Percentiles rank a stretch among this genome's conserved stretches.
These are phyloP conservation scores for Bassia scoparia DNA, from an alignment of 148 eudicot genomes.

Conservation along the genomic window DNA sequence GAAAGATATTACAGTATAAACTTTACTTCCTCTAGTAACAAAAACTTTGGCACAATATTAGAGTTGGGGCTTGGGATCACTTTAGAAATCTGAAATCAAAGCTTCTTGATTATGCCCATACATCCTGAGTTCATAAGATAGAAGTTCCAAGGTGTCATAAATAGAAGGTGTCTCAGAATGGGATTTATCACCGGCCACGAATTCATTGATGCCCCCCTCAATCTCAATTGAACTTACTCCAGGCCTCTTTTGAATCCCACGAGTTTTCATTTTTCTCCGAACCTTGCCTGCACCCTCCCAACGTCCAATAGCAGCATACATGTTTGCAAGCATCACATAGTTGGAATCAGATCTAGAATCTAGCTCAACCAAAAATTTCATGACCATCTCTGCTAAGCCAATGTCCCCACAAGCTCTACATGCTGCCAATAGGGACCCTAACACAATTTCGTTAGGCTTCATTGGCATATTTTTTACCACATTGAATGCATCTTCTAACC, in stretches of 20 bases:
- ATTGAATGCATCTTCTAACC: slow-evolving; percentile 41
- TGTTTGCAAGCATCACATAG: slow-evolving; percentile 55
- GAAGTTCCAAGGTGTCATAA: slow-evolving; percentile 32
- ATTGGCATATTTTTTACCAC: slow-evolving; percentile 50
- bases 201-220: slow-evolving; percentile 44
- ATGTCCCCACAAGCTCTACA: slow-evolving; percentile 46
- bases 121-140: slow-evolving; percentile 38
- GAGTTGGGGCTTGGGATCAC: neutral
- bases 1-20: no score
- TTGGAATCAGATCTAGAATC: slow-evolving; percentile 44
- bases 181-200: slow-evolving; percentile 50
- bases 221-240: slow-evolving; percentile 55
- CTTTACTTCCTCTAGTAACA: no score
- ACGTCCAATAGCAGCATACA: slow-evolving; percentile 53
- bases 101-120: slow-evolving; percentile 32
- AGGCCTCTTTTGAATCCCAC: slow-evolving; percentile 46
- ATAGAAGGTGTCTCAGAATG: slow-evolving; percentile 43
- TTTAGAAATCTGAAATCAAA: slow-evolving; percentile 20
- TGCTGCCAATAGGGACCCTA: slow-evolving; percentile 53
- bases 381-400: slow-evolving; percentile 42
- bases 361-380: slow-evolving; percentile 36
- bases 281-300: slow-evolving; percentile 53
- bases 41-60: no score
- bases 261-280: slow-evolving; percentile 52
- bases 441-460: slow-evolving; percentile 47